These are phyloP conservation scores for Candida albicans DNA, from an alignment of 1,139 yeast genomes.

Conservation along the genomic window DNA sequence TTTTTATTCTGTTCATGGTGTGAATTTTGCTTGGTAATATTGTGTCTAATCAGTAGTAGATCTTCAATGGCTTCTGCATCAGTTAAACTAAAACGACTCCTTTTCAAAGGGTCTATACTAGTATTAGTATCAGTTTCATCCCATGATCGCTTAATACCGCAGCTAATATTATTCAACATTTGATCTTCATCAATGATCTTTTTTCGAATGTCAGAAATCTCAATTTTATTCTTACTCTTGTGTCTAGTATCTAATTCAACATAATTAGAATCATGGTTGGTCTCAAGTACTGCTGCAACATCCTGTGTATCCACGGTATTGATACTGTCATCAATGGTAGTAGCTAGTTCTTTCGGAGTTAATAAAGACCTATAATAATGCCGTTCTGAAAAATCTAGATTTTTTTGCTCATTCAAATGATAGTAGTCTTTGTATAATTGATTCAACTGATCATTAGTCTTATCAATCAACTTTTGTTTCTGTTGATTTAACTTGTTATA, in stretches of 20 bases:
- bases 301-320: constrained; percentile 11
- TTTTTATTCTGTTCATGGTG: not conserved
- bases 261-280: constrained; percentile 30
- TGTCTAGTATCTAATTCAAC: constrained; percentile 23
- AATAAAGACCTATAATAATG: constrained; percentile 35
- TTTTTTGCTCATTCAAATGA: constrained; percentile 19
- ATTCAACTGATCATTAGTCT: constrained; percentile 25
- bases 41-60: constrained; percentile 15
- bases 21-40: constrained; percentile 1
- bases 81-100: constrained; percentile 23
- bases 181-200: constrained; percentile 6
- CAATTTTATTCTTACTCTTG: constrained; percentile 33
- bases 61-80: constrained; percentile 28
- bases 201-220: constrained; percentile 30
- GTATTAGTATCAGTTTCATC: not conserved
- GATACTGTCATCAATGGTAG: constrained; percentile 9
- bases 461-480: constrained; percentile 24
- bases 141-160: constrained; percentile 9
- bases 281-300: constrained; percentile 9
- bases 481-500: constrained; percentile 21
- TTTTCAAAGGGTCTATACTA: constrained; percentile 3
- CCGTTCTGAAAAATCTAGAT: constrained; percentile 17
- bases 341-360: constrained; percentile 19
- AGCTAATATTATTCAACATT: constrained; percentile 1
- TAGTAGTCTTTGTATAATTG: constrained; percentile 29